phyloP scores from a whole-genome alignment of 768 basidiomycete genomes.

The Suillus plorans region DNA sequence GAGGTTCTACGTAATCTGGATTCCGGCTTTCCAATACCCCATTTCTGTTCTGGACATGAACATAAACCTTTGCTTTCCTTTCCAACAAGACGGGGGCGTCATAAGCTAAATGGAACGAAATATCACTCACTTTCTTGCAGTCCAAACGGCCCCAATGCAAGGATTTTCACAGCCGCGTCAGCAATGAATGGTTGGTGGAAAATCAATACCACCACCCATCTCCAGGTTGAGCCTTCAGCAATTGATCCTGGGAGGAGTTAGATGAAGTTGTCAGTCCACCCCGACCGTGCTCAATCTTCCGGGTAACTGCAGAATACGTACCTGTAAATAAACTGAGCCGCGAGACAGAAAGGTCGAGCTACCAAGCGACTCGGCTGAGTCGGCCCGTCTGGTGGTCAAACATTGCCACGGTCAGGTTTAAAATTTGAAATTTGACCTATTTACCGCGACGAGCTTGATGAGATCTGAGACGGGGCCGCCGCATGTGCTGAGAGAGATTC shows the following conservation, averaged over 20 bases:
- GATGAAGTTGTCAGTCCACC: background rate
- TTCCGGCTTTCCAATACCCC: slow-evolving; percentile 54
- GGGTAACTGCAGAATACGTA: background rate
- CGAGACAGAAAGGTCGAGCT: background rate
- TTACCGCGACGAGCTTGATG: background rate
- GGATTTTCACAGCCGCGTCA: no score
- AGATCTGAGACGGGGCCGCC: background rate
- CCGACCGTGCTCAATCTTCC: no score
- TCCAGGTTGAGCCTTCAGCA: slow-evolving; percentile 61
- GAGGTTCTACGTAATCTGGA: slow-evolving; percentile 32
- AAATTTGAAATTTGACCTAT: no score
- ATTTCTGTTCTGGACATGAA: slow-evolving; percentile 49
- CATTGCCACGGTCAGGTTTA: background rate
- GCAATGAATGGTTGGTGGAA: background rate
- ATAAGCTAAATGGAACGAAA: slow-evolving; percentile 20
- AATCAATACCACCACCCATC: slow-evolving; percentile 55
- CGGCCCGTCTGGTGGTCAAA: background rate
- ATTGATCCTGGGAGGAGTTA: slow-evolving; percentile 35
- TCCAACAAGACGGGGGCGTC: slow-evolving; percentile 36
- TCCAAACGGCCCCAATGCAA: slow-evolving; percentile 52
- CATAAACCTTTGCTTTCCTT: slow-evolving; percentile 54
- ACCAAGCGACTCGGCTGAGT: no score
- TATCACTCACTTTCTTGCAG: slow-evolving; percentile 59
- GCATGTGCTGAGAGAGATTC: no score
- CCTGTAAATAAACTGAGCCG: background rate